Base-by-base conservation (phyloP, 768 basidiomycete species). In the Xerocomellus chrysenteron region DNA sequence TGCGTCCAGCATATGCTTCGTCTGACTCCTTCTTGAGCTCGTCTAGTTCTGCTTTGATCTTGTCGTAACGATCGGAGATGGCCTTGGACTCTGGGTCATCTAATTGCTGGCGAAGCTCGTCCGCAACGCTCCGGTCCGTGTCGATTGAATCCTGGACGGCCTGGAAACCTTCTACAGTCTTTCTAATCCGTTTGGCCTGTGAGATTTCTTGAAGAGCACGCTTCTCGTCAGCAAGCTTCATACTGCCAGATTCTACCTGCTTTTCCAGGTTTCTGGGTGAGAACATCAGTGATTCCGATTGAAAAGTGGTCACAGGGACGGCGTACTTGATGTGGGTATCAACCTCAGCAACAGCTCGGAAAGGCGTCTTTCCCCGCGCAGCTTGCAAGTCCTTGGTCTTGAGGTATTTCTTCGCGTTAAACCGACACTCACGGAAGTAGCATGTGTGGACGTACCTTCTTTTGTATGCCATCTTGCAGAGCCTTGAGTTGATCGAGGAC, bases 191-290 rank as follows among this genome's bases (percentile, higher is more conserved):
- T 67, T 83, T 91, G 59, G 79, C 75, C 43, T 81, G 79, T 58
- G 80, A 83, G 58, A 99, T 96, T 65, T 98, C 96, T 61, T 84
- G 82, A n/a, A 99, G 80, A 5, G 94, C 91, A 50, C 93, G 87
- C 75, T 97, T 98, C 75, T 99, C 97, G 54, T 97, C 95, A 28
- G 87, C 94, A 56, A 98, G 80, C 69, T 92, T 97, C 81, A 99
- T 80, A 56, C 65, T 84, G 26, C 96, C 96, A 5, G 92, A 92
- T 68, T 98, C 96, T 51, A 99, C 87, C 69, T 94, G 90, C 67
- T 84, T 88, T 48, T 98, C 92, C 57, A 97, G 78, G 58, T 86
- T 78, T 64, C 93, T 95, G 65, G 52, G 46, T 33, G 54, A 59
- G 57, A 42, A 17, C 24, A 21, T 61, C 4, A 55, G 61, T 52